These are phyloP conservation scores for Flaveria bidentis DNA, from an alignment of 129 eudicot genomes.

Conservation along the genomic window DNA sequence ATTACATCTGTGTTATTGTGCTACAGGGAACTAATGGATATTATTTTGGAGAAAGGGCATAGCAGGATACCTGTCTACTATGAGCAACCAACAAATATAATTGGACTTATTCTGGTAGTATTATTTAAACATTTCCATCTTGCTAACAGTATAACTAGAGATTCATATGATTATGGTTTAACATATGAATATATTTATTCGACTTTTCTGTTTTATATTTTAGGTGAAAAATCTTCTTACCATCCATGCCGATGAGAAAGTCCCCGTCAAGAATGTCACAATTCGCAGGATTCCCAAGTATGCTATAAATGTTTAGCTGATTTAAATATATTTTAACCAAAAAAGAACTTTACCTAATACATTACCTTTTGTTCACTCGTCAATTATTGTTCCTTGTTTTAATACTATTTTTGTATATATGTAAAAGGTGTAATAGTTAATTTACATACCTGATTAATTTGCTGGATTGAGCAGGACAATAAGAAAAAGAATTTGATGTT, in stretches of 20 bases:
- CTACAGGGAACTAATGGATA: conserved; percentile 54
- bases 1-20: conserved; percentile 2
- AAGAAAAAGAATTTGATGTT: background rate
- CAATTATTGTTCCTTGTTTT: background rate
- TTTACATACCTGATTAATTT: background rate
- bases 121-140: conserved; percentile 1
- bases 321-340: background rate
- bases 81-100: conserved; percentile 68
- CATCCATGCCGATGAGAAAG: conserved; percentile 63
- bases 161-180: background rate
- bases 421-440: background rate
- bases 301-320: background rate
- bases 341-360: background rate
- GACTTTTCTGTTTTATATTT: background rate
- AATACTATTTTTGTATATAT: background rate
- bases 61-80: conserved; percentile 77
- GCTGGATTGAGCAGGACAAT: background rate
- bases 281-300: conserved; percentile 83
- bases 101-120: conserved; percentile 67
- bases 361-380: background rate
- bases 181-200: background rate
- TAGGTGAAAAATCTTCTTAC: conserved; percentile 83
- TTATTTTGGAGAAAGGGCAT: conserved; percentile 72
- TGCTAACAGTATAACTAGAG: conserved; percentile 9
- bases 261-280: conserved; percentile 80